A percentile compares a stretch with the other conserved stretches of the same genome.
These are phyloP conservation scores for Angomonas deanei DNA, from an alignment of 208 protist species.

Conservation along the genomic window DNA sequence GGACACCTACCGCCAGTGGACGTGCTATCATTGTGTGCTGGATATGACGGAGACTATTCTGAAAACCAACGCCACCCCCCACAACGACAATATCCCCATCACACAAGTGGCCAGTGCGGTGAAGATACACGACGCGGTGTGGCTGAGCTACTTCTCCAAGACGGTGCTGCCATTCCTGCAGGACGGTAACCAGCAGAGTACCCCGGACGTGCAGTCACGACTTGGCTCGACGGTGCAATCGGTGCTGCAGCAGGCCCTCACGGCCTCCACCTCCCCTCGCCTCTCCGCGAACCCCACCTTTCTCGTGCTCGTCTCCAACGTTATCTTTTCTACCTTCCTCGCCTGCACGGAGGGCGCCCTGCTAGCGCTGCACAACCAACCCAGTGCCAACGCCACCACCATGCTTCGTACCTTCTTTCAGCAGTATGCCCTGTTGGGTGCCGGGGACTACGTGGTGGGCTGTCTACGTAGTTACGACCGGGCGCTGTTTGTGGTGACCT, in stretches of 20 bases:
- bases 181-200: neutral
- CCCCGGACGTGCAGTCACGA: neutral
- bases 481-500: conserved; percentile 48
- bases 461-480: conserved; percentile 69
- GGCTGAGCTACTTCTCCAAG: conserved; percentile 62
- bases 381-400: conserved; percentile 8
- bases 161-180: neutral
- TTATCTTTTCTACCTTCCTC: conserved; percentile 57
- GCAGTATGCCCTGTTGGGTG: conserved; percentile 39
- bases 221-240: neutral
- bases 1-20: neutral
- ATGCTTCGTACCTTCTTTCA: conserved; percentile 36
- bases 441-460: conserved; percentile 13
- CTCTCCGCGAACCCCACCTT: conserved; percentile 37
- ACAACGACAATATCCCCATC: conserved; percentile 25
- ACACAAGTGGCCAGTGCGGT: conserved; percentile 58
- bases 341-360: conserved; percentile 31
- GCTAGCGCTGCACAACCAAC: conserved; percentile 19
- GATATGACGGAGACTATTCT: conserved; percentile 60
- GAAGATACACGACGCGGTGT: conserved; percentile 59
- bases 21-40: conserved; percentile 31
- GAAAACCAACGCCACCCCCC: neutral
- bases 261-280: conserved; percentile 20
- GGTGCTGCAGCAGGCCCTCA: conserved; percentile 18
- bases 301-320: conserved; percentile 59